Evolutionary conservation across 192 early-diverging fungal species (phyloP), one percentile per base, ranked within the genome.

Genomic region (Backusella circina): DNA sequence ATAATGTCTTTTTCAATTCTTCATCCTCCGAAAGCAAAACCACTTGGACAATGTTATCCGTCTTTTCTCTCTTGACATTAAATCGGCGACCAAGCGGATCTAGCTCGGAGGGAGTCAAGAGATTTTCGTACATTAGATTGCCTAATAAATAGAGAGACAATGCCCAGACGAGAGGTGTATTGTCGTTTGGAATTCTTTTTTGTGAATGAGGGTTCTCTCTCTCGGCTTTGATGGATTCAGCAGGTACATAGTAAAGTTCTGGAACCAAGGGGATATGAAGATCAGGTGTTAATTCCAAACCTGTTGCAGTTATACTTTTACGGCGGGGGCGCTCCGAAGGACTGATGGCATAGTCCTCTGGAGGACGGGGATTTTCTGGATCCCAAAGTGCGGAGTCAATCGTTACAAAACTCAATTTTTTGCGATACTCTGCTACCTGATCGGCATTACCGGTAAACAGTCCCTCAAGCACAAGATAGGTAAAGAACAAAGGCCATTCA

Each of bases 401-500:
- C 50, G 92, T 84, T 0, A 94, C 80, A 0, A 92, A 88, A 32
- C 90, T 84, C 31, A 96, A 83, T 50, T 87, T 86, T 13, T 87
- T 70, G 1, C 88, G 87, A 77, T 95, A 96, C 71, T 93, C 88
- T 33, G 92, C 85, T 0, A 89, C 91, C 67, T 91, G 89, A 0
- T 86, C 81, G 13, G 79, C 72, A 51, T 96, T 89, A 0, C 85
- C 91, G 13, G 81, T 87, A 75, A 95, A 96, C 0, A 92, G 77
- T 35, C 92, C 95, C 64, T 95, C 93, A 65, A 96, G 78, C 67
- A 96, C 89, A 79, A 95, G 82, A 77, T 96, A 96, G 9, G 95
- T 95, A 69, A 92, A 96, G 75, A 96, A 96, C 12, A 96, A 76
- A 9, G 95, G 95, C 95, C 95, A 96, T 77, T 96, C 95, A 41